phyloP scores from a whole-genome alignment of 441 rosid species.

The Macaranga tanarius region DNA sequence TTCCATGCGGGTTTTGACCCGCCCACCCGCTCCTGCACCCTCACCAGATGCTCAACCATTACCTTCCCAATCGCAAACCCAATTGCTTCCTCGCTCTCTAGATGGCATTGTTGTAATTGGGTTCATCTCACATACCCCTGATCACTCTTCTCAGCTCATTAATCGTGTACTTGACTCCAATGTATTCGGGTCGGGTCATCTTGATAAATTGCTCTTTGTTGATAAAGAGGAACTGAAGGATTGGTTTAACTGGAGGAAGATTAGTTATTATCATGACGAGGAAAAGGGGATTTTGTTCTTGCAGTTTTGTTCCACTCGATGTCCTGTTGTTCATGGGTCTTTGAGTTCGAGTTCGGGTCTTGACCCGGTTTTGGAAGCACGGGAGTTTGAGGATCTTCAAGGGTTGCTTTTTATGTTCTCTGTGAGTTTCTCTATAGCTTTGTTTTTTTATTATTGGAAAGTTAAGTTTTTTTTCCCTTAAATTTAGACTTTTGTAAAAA shows the following conservation, averaged over 20 bases:
- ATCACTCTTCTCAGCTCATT: constrained; percentile 57
- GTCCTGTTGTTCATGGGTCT: constrained; percentile 42
- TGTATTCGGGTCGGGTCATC: constrained; percentile 63
- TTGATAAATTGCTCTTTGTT: constrained; percentile 34
- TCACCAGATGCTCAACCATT: constrained; percentile 25
- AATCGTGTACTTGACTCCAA: constrained; percentile 62
- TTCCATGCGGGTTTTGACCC: constrained; percentile 70
- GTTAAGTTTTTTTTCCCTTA: background rate
- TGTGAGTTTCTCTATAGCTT: constrained; percentile 44
- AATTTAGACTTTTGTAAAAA: too few relatives aligned
- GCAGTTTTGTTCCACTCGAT: constrained; percentile 58
- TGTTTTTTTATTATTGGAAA: background rate
- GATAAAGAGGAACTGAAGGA: constrained; percentile 46
- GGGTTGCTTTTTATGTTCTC: constrained; percentile 87
- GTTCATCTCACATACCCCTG: constrained; percentile 55
- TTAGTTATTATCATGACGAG: constrained; percentile 63
- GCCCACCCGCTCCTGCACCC: constrained; percentile 42
- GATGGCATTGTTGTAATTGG: constrained; percentile 79
- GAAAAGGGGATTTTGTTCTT: constrained; percentile 66
- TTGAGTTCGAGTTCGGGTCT: constrained; percentile 30
- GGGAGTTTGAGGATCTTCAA: constrained; percentile 74
- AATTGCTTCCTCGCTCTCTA: constrained; percentile 33
- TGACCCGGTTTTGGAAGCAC: constrained; percentile 46
- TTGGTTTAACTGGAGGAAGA: constrained; percentile 65
- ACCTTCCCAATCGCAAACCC: constrained; percentile 28